These are phyloP conservation scores for Botrytis porri DNA, from an alignment of 2,329 filamentous ascomycete genomes.

Conservation along the genomic window DNA sequence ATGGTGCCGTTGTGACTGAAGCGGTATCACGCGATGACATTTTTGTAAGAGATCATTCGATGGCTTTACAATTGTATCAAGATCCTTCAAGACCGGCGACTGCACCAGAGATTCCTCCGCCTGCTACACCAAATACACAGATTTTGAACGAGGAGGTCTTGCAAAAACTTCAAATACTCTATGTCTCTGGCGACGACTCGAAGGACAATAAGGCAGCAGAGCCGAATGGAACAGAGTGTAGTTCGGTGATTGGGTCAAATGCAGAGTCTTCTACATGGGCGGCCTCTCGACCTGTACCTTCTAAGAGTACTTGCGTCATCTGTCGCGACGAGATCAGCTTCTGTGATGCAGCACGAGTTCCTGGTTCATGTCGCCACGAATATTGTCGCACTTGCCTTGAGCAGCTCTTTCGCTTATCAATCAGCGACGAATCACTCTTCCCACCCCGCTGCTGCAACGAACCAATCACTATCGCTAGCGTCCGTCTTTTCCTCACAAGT, in stretches of 20 bases:
- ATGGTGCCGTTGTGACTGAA: conserved; percentile 18
- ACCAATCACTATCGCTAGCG: conserved; percentile 41
- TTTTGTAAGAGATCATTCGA: conserved; percentile 22
- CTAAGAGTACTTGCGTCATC: conserved; percentile 9
- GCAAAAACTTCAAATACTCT: conserved; percentile 26
- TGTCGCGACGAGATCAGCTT: conserved; percentile 24
- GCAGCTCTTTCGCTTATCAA: conserved; percentile 44
- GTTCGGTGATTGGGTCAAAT: background rate
- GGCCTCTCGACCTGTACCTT: background rate
- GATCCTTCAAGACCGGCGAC: conserved; percentile 1
- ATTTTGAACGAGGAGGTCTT: conserved; percentile 26
- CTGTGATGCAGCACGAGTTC: conserved; percentile 27
- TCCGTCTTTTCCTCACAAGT: conserved; percentile 40
- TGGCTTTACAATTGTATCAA: conserved; percentile 22
- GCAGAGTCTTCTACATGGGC: conserved; percentile 20
- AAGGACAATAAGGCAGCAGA: background rate
- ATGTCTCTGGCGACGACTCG: conserved; percentile 13
- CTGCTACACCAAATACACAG: background rate
- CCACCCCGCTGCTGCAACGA: conserved; percentile 53
- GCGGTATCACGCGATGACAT: conserved; percentile 15
- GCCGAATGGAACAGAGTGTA: background rate
- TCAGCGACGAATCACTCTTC: conserved; percentile 51
- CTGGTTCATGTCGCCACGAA: conserved; percentile 42
- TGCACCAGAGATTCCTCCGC: background rate
- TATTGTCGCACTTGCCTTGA: conserved; percentile 52